A percentile compares a stretch with the other conserved stretches of the same genome.
Evolutionary conservation across 805 yeast genomes (phyloP).

Genomic region (Starmerella khaoyaiensis): DNA sequence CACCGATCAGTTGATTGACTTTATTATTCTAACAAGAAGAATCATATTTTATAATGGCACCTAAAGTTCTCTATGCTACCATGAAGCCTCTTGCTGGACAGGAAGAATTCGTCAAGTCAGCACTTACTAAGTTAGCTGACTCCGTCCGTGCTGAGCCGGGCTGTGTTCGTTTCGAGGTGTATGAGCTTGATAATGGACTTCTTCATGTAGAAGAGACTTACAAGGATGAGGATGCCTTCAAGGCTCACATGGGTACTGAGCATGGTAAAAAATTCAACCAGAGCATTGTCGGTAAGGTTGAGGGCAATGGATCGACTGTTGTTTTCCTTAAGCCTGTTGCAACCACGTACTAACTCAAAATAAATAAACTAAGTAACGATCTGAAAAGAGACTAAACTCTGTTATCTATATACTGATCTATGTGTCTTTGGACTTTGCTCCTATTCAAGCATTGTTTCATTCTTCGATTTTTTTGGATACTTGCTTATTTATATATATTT

Average conservation of each 20-base stretch:
- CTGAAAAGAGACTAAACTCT: no score
- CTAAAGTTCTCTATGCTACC: conserved; percentile 20
- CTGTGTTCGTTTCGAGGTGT: conserved; percentile 23
- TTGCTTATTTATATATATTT: no score
- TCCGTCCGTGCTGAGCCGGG: conserved; percentile 23
- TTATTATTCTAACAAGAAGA: no score
- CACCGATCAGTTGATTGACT: no score
- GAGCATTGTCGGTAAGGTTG: conserved; percentile 21
- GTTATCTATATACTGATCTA: no score
- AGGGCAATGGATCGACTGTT: conserved; percentile 20
- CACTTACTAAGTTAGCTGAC: conserved; percentile 18
- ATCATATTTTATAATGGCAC: conserved; percentile 10
- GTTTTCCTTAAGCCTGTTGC: conserved; percentile 19
- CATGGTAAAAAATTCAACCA: conserved; percentile 23
- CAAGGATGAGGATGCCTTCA: conserved; percentile 23
- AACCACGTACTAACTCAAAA: conserved; percentile 15
- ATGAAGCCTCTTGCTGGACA: conserved; percentile 22
- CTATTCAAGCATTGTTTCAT: no score
- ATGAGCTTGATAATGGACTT: conserved; percentile 19
- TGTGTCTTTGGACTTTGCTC: no score
- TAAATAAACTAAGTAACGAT: conserved; percentile 1
- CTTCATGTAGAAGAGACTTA: conserved; percentile 24
- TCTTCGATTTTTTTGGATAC: no score
- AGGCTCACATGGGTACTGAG: conserved; percentile 22
- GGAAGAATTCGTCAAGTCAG: conserved; percentile 17